Evolutionary conservation across 169 alveolate genomes (phyloP).

Genomic region (Miamiensis avidus): DNA sequence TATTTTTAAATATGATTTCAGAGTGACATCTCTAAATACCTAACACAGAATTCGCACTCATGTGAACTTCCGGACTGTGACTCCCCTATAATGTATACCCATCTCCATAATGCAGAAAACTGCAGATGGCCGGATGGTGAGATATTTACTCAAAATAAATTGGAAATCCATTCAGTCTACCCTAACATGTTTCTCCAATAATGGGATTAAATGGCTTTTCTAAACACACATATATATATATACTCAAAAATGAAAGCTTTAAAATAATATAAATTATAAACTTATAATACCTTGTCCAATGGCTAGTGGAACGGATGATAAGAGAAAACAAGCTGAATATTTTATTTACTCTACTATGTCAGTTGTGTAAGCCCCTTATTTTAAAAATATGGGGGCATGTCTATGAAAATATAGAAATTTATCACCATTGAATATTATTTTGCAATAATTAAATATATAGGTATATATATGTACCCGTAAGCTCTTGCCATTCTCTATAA

Average conservation of each 20-base stretch:
- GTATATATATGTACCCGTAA: too few relatives aligned
- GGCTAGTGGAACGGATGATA: slow-evolving; percentile 38
- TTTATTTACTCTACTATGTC: slow-evolving; percentile 51
- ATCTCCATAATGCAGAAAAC: slow-evolving; percentile 56
- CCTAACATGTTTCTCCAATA: slow-evolving; percentile 83
- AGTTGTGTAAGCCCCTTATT: slow-evolving; percentile 41
- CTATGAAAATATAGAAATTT: too few relatives aligned
- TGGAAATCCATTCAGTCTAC: slow-evolving; percentile 64
- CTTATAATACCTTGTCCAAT: slow-evolving; percentile 5
- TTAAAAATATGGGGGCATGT: slow-evolving; percentile 60
- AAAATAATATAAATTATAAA: not conserved
- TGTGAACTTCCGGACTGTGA: slow-evolving; percentile 54
- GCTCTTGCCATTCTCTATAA: slow-evolving; percentile 70
- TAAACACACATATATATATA: slow-evolving; percentile 39
- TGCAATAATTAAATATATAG: too few relatives aligned
- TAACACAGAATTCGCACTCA: slow-evolving; percentile 64
- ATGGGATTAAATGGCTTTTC: slow-evolving; percentile 82
- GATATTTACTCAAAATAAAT: slow-evolving; percentile 72
- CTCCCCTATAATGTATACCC: slow-evolving; percentile 67
- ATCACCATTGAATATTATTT: too few relatives aligned
- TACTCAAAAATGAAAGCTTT: slow-evolving; percentile 22
- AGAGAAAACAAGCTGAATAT: slow-evolving; percentile 12
- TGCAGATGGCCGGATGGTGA: slow-evolving; percentile 79
- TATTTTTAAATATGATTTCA: slow-evolving; percentile 51
- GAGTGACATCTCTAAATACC: slow-evolving; percentile 63